These are phyloP conservation scores for Pythium myriotylum DNA, from an alignment of 352 stramenopile species.

Conservation along the genomic window DNA sequence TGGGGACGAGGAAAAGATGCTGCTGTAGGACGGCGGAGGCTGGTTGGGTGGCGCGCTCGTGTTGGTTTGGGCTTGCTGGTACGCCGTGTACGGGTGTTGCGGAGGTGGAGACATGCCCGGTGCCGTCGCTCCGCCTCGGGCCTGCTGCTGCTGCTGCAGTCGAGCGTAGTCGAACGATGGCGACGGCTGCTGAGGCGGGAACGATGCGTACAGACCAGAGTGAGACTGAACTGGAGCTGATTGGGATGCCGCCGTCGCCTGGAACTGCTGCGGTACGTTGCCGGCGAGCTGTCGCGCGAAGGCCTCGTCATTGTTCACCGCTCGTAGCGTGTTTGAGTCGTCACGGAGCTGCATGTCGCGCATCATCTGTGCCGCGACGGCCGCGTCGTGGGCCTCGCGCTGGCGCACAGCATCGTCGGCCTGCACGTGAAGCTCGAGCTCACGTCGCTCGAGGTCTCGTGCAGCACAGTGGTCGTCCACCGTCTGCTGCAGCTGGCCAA, in stretches of 20 bases:
- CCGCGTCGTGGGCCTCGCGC: conserved; percentile 51
- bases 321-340: background rate
- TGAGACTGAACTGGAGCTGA: background rate
- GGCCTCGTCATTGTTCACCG: conserved; percentile 44
- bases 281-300: conserved; percentile 58
- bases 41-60: conserved; percentile 4
- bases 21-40: conserved; percentile 29
- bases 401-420: conserved; percentile 58
- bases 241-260: background rate
- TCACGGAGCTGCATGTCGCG: conserved; percentile 55
- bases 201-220: conserved; percentile 4
- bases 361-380: conserved; percentile 73
- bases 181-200: conserved; percentile 16
- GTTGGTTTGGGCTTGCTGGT: conserved; percentile 38
- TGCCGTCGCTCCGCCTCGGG: background rate
- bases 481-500: conserved; percentile 71
- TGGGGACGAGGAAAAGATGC: conserved; percentile 31
- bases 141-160: conserved; percentile 36
- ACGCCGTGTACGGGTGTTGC: conserved; percentile 39
- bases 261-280: conserved; percentile 37
- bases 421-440: conserved; percentile 69
- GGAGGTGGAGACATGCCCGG: conserved; percentile 9
- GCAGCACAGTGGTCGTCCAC: conserved; percentile 73
- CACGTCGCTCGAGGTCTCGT: conserved; percentile 67
- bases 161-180: conserved; percentile 42